A percentile compares a stretch with the other conserved stretches of the same genome.
Conservation (phyloP, 768 basidiomycete species). For the Hygrocybe punicea region DNA sequence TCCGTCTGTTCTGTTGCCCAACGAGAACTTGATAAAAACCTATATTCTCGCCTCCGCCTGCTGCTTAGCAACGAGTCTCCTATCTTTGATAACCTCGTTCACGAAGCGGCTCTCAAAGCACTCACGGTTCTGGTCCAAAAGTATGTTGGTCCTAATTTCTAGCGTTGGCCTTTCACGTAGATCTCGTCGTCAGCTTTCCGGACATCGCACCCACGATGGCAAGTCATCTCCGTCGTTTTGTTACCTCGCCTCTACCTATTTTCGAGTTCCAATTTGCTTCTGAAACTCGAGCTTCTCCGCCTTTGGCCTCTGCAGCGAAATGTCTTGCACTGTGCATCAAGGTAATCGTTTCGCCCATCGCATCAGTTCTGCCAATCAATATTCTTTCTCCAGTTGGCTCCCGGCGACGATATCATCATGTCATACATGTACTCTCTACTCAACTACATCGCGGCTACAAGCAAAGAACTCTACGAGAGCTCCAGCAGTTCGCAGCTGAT, state of each 20-base stretch:
- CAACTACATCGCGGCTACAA: constrained; percentile 84
- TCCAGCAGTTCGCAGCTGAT: constrained; percentile 42
- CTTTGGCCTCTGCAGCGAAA: constrained; percentile 81
- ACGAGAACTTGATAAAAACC: constrained; percentile 60
- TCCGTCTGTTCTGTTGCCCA: constrained; percentile 75
- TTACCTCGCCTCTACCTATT: constrained; percentile 81
- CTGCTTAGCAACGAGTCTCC: constrained; percentile 80
- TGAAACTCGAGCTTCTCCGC: constrained; percentile 70
- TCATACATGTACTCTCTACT: constrained; percentile 96
- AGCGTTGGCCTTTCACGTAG: too few relatives aligned
- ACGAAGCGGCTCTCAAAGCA: constrained; percentile 87
- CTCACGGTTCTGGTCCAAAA: constrained; percentile 81
- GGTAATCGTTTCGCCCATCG: constrained; percentile 36
- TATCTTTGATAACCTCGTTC: constrained; percentile 76
- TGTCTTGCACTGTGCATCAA: constrained; percentile 87
- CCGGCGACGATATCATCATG: constrained; percentile 85
- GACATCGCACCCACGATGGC: constrained; percentile 73
- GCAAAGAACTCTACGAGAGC: constrained; percentile 66
- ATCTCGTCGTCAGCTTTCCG: constrained; percentile 63
- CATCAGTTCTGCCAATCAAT: background rate
- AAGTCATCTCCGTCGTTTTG: constrained; percentile 77
- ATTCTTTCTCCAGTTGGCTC: constrained; percentile 56
- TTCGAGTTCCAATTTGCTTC: constrained; percentile 83
- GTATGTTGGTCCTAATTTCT: constrained; percentile 35
- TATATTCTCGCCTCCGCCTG: constrained; percentile 65